These are phyloP conservation scores for Ophiostoma fasciatum DNA, from an alignment of 2,329 filamentous ascomycete species.

Conservation along the genomic window DNA sequence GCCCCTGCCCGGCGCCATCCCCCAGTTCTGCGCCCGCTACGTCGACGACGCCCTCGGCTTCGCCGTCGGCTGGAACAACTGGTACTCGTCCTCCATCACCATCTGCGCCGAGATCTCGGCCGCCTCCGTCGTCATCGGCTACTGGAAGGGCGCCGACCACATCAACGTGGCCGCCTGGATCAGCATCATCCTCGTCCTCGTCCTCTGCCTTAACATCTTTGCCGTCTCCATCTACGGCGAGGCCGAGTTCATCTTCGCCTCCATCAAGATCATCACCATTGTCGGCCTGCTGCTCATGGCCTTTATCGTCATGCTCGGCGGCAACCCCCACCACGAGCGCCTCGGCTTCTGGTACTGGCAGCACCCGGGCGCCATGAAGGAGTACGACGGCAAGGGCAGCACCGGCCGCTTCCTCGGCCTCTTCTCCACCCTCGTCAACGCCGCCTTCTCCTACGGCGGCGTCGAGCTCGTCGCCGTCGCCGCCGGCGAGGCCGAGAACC, in stretches of 20 bases:
- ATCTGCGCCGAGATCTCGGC: conserved; percentile 29
- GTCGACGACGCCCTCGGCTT: conserved; percentile 33
- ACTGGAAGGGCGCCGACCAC: conserved; percentile 21
- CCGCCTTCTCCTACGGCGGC: conserved; percentile 25
- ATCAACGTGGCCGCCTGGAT: conserved; percentile 27
- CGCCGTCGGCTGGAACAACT: conserved; percentile 36
- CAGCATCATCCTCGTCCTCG: conserved; percentile 31
- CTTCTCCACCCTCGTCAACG: conserved; percentile 12
- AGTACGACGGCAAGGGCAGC: conserved; percentile 23
- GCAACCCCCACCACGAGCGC: conserved; percentile 33
- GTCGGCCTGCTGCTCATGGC: conserved; percentile 42
- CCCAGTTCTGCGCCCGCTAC: conserved; percentile 32
- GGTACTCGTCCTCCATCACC: conserved; percentile 33
- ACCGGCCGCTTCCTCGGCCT: conserved; percentile 20
- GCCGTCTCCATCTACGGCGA: conserved; percentile 36
- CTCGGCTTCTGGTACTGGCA: conserved; percentile 40
- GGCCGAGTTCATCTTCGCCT: conserved; percentile 24
- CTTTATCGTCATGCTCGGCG: conserved; percentile 41
- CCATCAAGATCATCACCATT: conserved; percentile 44
- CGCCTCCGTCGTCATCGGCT: conserved; percentile 31
- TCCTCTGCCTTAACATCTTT: conserved; percentile 33
- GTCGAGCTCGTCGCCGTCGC: conserved; percentile 47
- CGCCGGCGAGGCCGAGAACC: conserved; percentile 51
- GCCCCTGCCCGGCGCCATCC: conserved; percentile 38
- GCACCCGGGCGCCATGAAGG: conserved; percentile 19